Evolutionary conservation across 1,139 yeast species (phyloP).

Genomic region (Geotrichum klebahnii): DNA sequence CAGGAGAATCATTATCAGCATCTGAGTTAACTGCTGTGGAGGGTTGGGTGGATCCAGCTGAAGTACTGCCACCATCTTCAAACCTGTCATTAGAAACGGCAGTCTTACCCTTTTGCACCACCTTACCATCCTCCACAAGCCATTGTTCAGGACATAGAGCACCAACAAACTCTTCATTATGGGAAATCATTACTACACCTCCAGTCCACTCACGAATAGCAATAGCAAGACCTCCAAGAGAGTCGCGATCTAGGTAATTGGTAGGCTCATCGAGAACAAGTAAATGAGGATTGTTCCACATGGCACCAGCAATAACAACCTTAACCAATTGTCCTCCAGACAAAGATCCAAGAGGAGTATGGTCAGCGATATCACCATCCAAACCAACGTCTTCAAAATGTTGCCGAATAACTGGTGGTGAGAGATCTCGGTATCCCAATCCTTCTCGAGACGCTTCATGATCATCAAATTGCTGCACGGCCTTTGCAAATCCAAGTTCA

Average conservation of each 20-base stretch:
- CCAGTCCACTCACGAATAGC: constrained; percentile 98
- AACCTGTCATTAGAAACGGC: constrained; percentile 74
- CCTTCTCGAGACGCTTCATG: constrained; percentile 99
- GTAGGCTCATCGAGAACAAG: constrained; percentile 97
- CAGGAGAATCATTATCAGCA: constrained; percentile 68
- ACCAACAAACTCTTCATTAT: constrained; percentile 93
- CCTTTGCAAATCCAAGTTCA: constrained; percentile 79
- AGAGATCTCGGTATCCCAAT: constrained; percentile 89
- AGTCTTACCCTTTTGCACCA: constrained; percentile 76
- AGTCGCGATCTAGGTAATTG: constrained; percentile 94
- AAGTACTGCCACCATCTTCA: constrained; percentile 61
- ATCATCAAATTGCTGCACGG: constrained; percentile 92
- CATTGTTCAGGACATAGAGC: constrained; percentile 98
- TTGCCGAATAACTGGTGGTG: constrained; percentile 87
- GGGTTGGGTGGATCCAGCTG: constrained; percentile 40
- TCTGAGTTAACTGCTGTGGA: constrained; percentile 32
- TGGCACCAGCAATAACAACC: constrained; percentile 98
- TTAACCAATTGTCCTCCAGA: constrained; percentile 98
- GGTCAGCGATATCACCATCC: constrained; percentile 97
- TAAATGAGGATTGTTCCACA: constrained; percentile 99
- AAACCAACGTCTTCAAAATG: constrained; percentile 96
- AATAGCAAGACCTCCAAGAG: constrained; percentile 92
- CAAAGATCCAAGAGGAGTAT: constrained; percentile 91
- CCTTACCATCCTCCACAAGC: constrained; percentile 89
- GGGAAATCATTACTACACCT: constrained; percentile 98